Evolutionary conservation across 805 yeast genomes (phyloP), one percentile per base, ranked within the genome.

Genomic region (Zygotorulaspora chibaensis): DNA sequence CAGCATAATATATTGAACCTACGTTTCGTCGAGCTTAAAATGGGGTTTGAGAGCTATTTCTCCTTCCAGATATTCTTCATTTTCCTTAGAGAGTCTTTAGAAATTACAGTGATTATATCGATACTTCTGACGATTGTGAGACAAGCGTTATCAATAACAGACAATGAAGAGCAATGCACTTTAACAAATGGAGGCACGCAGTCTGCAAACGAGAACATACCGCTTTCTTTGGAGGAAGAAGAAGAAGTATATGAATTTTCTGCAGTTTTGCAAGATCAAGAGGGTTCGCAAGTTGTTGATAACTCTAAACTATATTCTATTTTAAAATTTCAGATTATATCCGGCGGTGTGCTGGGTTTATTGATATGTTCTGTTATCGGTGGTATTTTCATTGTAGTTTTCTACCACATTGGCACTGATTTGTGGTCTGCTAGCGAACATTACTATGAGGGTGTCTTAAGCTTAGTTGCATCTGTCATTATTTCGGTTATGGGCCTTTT

Each of bases 401-500:
- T 89, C 64, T 87, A 88, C 58, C 61, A 81, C 37, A 68, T 90
- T 26, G 96, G 96, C 12, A 79, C 82, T 20, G 95, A 89, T 66
- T 68, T 87, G 43, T 89, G 96, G 96, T 78, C 90, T 8, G 69
- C 80, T 48, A 84, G 96, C 34, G 97, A 89, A 62, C 80, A 93
- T 57, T 73, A 87, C 43, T 89, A 96, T 86, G 97, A 89, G 62
- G 96, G 96, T 7, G 67, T 81, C 0, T 80, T 89, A 59, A 84
- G 91, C 55, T 72, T 90, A 11, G 63, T 88, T 26, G 88, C 96
- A 2, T 79, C 93, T 15, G 57, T 84, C 1, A 79, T 89, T 47
- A 89, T 89, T 48, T 85, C 96, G 1, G 68, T 82, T 7, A 88
- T 89, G 96, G 96, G 96, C 0, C 59, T 87, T 28, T 84, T 91